Percentiles rank a stretch among this genome's conserved stretches.
Conservation (phyloP, 306 rosid genomes). For the Sindora glabra region DNA sequence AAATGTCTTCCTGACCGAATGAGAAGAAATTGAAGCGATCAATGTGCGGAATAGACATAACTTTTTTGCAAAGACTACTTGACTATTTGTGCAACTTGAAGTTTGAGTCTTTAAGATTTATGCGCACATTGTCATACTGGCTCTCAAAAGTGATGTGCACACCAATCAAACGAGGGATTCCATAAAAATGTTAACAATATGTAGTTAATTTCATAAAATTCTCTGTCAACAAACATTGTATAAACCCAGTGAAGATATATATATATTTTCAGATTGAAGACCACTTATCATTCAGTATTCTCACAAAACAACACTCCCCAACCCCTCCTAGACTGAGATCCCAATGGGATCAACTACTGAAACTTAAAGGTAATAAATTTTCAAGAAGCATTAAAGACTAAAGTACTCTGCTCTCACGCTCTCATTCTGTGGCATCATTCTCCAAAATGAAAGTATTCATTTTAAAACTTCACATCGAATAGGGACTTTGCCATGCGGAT, state of each 20-base stretch:
- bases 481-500: conserved; percentile 96
- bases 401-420: not conserved
- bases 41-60: no score
- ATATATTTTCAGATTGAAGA: no score
- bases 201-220: not conserved
- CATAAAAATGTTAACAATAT: not conserved
- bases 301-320: not conserved
- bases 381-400: conserved; percentile 2
- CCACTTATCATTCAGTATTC: not conserved
- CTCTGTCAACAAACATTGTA: not conserved
- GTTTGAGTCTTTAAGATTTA: no score
- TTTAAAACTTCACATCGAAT: conserved; percentile 37
- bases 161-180: not conserved
- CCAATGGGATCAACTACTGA: not conserved
- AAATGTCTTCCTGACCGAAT: no score
- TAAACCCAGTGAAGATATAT: not conserved
- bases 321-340: not conserved
- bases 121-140: no score
- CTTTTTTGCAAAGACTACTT: no score
- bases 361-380: conserved; percentile 5
- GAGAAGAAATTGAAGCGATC: no score
- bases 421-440: not conserved
- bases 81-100: no score
- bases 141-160: not conserved
- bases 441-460: conserved; percentile 1